These are phyloP conservation scores for Cystobasidium slooffiae DNA, from an alignment of 1,284 basidiomycete species.

Conservation along the genomic window DNA sequence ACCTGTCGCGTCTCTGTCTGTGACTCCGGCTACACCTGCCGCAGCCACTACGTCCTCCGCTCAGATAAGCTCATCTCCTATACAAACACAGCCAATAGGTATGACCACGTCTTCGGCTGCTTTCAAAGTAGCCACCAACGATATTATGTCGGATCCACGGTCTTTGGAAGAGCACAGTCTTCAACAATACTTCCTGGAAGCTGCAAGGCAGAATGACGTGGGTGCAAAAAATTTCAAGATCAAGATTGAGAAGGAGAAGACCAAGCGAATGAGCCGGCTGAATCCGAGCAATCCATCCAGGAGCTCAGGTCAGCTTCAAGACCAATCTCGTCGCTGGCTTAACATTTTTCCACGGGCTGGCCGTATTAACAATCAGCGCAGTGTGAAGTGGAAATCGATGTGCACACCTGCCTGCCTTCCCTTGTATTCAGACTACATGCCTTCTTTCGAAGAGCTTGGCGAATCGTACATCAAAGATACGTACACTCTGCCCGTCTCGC, in stretches of 20 bases:
- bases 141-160: conserved; percentile 17
- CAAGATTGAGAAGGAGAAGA: conserved; percentile 19
- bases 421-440: conserved; percentile 88
- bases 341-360: conserved; percentile 50
- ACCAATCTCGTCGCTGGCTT: conserved; percentile 49
- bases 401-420: conserved; percentile 84
- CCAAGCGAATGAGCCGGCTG: conserved; percentile 26
- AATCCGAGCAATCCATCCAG: conserved; percentile 43
- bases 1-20: conserved; percentile 23
- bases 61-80: not conserved
- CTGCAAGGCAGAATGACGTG: not conserved
- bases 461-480: conserved; percentile 72
- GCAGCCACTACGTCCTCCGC: conserved; percentile 7
- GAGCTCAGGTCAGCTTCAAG: conserved; percentile 29
- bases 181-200: conserved; percentile 41
- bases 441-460: conserved; percentile 72
- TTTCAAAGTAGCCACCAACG: conserved; percentile 23
- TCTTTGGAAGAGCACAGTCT: conserved; percentile 36
- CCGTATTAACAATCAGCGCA: conserved; percentile 47
- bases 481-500: conserved; percentile 59
- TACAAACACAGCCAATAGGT: conserved; percentile 12
- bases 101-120: conserved; percentile 21
- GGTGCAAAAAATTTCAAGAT: conserved; percentile 15
- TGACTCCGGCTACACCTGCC: conserved; percentile 36
- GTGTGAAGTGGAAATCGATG: conserved; percentile 87